Percentiles rank a stretch among this genome's conserved stretches.
These are phyloP conservation scores for Perkinsus marinus DNA, from an alignment of 169 alveolate species.

Conservation along the genomic window DNA sequence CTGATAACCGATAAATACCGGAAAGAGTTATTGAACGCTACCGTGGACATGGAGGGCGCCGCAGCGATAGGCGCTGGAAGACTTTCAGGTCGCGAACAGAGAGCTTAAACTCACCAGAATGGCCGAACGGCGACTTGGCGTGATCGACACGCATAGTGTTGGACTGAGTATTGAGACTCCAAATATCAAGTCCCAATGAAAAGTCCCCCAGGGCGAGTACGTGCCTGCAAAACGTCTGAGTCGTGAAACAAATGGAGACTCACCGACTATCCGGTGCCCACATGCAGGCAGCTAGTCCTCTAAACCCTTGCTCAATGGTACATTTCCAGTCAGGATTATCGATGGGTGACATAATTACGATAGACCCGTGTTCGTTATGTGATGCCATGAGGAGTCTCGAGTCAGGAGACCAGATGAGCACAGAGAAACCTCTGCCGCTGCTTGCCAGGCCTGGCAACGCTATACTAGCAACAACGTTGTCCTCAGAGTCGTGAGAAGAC, in stretches of 20 bases:
- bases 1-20: not conserved
- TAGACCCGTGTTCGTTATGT: not conserved
- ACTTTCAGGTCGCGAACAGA: too few relatives aligned
- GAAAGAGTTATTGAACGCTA: not conserved
- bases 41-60: not conserved
- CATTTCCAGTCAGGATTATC: not conserved
- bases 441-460: not conserved
- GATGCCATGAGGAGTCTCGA: not conserved
- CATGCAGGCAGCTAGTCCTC: not conserved
- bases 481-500: not conserved
- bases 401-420: not conserved
- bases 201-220: not conserved
- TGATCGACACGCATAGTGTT: not conserved
- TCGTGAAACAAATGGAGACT: not conserved
- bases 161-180: not conserved
- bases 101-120: too few relatives aligned
- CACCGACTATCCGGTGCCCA: not conserved
- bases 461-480: not conserved
- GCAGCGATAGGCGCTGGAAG: too few relatives aligned
- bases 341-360: not conserved
- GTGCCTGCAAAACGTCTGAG: not conserved
- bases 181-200: not conserved
- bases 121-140: not conserved
- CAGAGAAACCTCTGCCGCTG: not conserved
- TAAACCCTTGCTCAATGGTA: not conserved